Evolutionary conservation across 2,329 filamentous ascomycete species (phyloP).

Genomic region (Fragosphaeria purpurea): DNA sequence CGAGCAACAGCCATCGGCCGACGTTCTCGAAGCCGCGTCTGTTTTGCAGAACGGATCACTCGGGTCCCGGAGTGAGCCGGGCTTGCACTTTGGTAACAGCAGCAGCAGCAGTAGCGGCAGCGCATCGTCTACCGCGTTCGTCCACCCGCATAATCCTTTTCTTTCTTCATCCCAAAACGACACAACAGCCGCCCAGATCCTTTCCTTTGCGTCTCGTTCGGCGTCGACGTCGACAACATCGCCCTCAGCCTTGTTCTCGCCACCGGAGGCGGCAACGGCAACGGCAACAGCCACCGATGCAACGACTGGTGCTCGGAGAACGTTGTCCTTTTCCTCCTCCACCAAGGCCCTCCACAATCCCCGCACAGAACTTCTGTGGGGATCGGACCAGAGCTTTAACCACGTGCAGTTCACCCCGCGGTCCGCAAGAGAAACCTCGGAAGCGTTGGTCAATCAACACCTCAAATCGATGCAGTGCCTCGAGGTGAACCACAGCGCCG

Average conservation of each 20-base stretch:
- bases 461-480: constrained; percentile 48
- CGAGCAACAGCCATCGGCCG: constrained; percentile 32
- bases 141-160: too few relatives aligned
- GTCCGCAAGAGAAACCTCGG: constrained; percentile 45
- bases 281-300: too few relatives aligned
- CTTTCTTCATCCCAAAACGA: too few relatives aligned
- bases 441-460: constrained; percentile 45
- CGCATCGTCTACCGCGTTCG: too few relatives aligned
- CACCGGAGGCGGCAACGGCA: too few relatives aligned
- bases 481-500: constrained; percentile 45
- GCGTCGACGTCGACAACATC: too few relatives aligned
- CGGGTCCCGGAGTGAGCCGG: constrained; percentile 11
- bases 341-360: not conserved
- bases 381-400: constrained; percentile 57
- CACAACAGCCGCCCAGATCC: too few relatives aligned
- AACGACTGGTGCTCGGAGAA: too few relatives aligned
- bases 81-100: constrained; percentile 9
- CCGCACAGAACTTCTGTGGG: constrained; percentile 29
- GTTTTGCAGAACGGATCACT: constrained; percentile 35
- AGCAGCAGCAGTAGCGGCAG: constrained; percentile 19
- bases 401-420: constrained; percentile 43
- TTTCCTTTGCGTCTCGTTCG: too few relatives aligned
- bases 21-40: constrained; percentile 50
- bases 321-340: too few relatives aligned
- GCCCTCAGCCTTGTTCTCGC: too few relatives aligned